These are phyloP conservation scores for Populus davidiana DNA, from an alignment of 345 rosid genomes.

Conservation along the genomic window DNA sequence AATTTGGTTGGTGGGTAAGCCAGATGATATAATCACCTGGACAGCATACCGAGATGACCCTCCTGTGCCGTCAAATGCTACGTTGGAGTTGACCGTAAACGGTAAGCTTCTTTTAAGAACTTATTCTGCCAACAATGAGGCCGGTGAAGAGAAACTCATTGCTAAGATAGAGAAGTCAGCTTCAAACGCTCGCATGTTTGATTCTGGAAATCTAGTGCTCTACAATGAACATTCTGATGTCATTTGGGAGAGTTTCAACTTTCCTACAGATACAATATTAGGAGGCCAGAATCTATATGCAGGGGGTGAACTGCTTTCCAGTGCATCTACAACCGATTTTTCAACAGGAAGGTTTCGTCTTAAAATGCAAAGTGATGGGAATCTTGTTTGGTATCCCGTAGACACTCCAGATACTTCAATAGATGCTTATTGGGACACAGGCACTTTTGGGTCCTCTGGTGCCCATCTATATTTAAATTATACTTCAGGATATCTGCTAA, in stretches of 20 bases:
- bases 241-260: slow-evolving; percentile 8
- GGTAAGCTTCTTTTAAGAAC: slow-evolving; percentile 1
- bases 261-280: slow-evolving; percentile 13
- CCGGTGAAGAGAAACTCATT: background rate
- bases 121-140: background rate
- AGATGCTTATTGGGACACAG: background rate
- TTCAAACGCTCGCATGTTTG: background rate
- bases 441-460: background rate
- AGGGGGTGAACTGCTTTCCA: background rate
- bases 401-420: background rate
- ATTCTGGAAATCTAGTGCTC: slow-evolving; percentile 9
- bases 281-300: background rate
- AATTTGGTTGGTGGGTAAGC: background rate
- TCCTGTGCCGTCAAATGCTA: background rate
- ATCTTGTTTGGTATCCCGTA: background rate
- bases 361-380: background rate
- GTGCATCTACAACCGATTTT: background rate
- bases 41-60: background rate
- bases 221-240: background rate
- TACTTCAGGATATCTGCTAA: background rate
- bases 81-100: background rate
- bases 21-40: background rate
- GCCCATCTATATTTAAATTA: background rate
- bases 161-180: background rate
- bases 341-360: background rate